phyloP scores from a whole-genome alignment of 768 basidiomycete species.

The Lactifluus rugatus region DNA sequence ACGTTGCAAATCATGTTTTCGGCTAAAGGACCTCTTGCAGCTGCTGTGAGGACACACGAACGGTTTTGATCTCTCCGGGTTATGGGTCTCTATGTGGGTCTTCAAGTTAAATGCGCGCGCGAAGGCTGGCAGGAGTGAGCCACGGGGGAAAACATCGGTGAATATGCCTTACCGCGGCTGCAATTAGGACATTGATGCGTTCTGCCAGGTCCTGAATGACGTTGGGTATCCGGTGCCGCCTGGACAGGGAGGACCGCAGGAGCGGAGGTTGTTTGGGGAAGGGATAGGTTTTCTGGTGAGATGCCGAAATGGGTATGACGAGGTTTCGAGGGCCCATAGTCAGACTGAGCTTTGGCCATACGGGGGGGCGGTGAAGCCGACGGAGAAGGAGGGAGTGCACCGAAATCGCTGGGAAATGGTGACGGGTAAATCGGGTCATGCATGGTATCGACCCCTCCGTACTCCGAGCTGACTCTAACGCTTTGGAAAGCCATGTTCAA shows the following conservation, averaged over 20 bases:
- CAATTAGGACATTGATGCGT: slow-evolving; percentile 72
- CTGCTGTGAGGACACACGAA: slow-evolving; percentile 78
- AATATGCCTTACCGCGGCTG: slow-evolving; percentile 47
- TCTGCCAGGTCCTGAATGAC: slow-evolving; percentile 53
- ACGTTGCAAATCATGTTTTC: slow-evolving; percentile 88
- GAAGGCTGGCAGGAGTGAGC: slow-evolving; percentile 47
- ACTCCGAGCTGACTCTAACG: slow-evolving; percentile 51
- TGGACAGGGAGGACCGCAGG: slow-evolving; percentile 32
- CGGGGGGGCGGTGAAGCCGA: slow-evolving; percentile 15
- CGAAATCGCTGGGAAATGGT: slow-evolving; percentile 20
- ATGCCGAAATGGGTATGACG: slow-evolving; percentile 24
- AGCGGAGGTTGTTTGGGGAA: slow-evolving; percentile 40
- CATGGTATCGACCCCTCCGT: slow-evolving; percentile 26
- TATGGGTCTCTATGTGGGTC: slow-evolving; percentile 91
- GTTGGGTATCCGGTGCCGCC: slow-evolving; percentile 30
- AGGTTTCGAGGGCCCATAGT: slow-evolving; percentile 16
- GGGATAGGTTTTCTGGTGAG: slow-evolving; percentile 29
- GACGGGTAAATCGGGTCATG: slow-evolving; percentile 5
- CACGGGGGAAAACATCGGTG: slow-evolving; percentile 7
- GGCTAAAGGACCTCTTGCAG: slow-evolving; percentile 85
- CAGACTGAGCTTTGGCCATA: slow-evolving; percentile 17
- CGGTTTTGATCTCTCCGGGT: slow-evolving; percentile 84
- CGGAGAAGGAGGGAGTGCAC: slow-evolving; percentile 12
- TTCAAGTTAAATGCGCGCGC: slow-evolving; percentile 92
- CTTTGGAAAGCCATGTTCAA: slow-evolving; percentile 65